These are phyloP conservation scores for Eucalyptus caleyi DNA, from an alignment of 345 rosid genomes.

Conservation along the genomic window DNA sequence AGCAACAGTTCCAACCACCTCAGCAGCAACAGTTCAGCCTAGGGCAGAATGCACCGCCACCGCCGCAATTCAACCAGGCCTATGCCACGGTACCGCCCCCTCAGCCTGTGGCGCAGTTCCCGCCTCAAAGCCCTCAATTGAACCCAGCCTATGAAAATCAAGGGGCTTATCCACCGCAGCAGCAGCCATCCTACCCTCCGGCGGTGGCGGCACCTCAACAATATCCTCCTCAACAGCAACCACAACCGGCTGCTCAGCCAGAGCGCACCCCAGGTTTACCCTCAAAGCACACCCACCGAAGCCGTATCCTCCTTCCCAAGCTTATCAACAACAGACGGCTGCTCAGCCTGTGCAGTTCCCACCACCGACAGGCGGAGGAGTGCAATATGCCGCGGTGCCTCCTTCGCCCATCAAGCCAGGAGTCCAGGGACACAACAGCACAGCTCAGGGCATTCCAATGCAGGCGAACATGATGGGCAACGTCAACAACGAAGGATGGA, in stretches of 20 bases:
- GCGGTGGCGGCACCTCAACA: not conserved
- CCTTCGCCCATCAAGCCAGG: not conserved
- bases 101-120: not conserved
- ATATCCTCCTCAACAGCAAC: not conserved
- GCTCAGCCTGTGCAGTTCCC: not conserved
- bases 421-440: too few species aligned
- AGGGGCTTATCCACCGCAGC: not conserved
- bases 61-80: not conserved
- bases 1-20: not conserved
- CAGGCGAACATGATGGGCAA: not conserved
- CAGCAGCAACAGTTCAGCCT: not conserved
- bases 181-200: not conserved
- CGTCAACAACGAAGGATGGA: slow-evolving; percentile 23
- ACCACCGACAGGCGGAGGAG: not conserved
- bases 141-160: not conserved
- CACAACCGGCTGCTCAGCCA: not conserved
- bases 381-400: not conserved
- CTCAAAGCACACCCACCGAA: too few species aligned
- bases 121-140: not conserved
- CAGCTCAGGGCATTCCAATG: not conserved
- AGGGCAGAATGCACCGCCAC: not conserved
- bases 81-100: not conserved
- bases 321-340: not conserved
- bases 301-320: not conserved
- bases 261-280: too few species aligned